A percentile compares a stretch with the other conserved stretches of the same genome.
phyloP scores from a whole-genome alignment of 192 early-diverging fungal genomes.

The Rhizophagus clarus region DNA sequence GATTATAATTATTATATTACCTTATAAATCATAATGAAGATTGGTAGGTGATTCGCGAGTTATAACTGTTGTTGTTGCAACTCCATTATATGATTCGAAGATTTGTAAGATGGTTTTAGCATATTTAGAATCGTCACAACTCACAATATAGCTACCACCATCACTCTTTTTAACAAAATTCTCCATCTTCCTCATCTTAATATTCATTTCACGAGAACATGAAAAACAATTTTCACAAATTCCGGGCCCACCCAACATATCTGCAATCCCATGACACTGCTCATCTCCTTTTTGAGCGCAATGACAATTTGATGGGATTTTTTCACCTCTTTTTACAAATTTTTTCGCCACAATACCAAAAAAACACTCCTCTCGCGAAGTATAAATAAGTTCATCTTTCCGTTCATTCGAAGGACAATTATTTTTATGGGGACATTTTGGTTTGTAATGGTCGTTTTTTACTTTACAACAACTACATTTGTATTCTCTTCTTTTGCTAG shows the following conservation, averaged over 20 bases:
- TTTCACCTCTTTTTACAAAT: background rate
- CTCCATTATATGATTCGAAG: too few species aligned
- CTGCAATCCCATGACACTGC: slow-evolving; percentile 1
- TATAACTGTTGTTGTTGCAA: too few species aligned
- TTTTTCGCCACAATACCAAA: too few species aligned
- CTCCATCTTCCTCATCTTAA: background rate
- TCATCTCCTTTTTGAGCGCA: background rate
- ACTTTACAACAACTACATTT: background rate
- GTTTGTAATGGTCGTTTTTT: too few species aligned
- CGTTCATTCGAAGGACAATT: background rate
- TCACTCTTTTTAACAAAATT: background rate
- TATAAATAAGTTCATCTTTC: too few species aligned
- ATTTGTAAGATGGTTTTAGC: too few species aligned
- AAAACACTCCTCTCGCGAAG: too few species aligned
- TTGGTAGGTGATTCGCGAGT: too few species aligned
- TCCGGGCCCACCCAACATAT: background rate
- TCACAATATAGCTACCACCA: background rate
- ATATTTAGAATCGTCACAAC: background rate
- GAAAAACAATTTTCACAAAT: background rate
- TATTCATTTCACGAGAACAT: slow-evolving; percentile 9
- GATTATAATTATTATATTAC: too few species aligned
- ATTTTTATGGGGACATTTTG: too few species aligned
- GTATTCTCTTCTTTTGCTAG: too few species aligned
- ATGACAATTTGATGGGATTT: background rate
- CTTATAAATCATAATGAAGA: too few species aligned